Base-by-base conservation (phyloP, 75 land plant species). In the Cryptomeria japonica region DNA sequence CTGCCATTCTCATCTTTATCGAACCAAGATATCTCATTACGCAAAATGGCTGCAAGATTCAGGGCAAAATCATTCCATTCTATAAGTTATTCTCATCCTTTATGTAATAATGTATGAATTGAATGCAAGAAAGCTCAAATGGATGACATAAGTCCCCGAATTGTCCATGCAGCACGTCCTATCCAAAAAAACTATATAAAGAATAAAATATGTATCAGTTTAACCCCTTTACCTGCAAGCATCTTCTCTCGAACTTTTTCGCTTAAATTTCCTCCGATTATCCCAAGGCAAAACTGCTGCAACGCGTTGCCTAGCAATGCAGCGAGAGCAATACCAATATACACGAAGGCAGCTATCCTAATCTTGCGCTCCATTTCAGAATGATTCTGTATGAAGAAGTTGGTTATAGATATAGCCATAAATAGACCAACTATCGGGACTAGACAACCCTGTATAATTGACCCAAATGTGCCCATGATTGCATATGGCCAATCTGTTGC, bases 1-100 rank as follows among this genome's bases (percentile, higher is more conserved):
- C 90, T 84, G 22, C 42, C 77, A 64, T 89, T 89, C 14, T 86
- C 90, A 11, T 89, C 90, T 22, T 70, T 42, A 38, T 89, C 90
- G 72, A 89, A 89, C 90, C 90, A 89, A 7, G 47, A 42, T 5
- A 89, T 80, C 34, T 89, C 90, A 78, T 86, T 89, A 28, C 87
- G 41, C 46, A 87, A 22, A 44, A 87, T 87, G 2, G 80, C 87
- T 87, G 42, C 72, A 68, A 68, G n/a, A 28, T 28, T 5, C 72
- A 22, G 12, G 38, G 12, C 83, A 80, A 80, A 80, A 38, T 0
- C 53, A 12, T 49, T 9, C 14, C 0, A 49, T 49, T 49, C 49
- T 47, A 41, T 41, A 41, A 41, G 3, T 41, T 41, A 41, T 41
- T 41, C 42, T 41, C 42, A 41, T 41, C 42, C 42, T 41, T 41